Conservation (phyloP, 2,329 filamentous ascomycete genomes). For the Fusarium avenaceum region DNA sequence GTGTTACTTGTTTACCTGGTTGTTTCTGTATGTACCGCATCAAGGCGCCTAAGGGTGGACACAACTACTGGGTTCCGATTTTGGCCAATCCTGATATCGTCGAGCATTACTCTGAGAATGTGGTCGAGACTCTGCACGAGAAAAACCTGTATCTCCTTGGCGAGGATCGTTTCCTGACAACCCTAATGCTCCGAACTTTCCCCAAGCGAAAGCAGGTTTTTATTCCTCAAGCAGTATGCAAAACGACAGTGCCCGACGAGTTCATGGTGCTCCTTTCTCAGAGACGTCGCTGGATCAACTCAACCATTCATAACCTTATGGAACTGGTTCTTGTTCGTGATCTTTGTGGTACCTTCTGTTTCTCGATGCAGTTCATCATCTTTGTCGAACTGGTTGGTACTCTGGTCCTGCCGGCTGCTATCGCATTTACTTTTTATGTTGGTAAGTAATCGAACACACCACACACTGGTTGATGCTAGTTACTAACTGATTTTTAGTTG, state of each 20-base stretch:
- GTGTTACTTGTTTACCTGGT: constrained; percentile 97
- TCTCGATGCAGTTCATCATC: constrained; percentile 99
- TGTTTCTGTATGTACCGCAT: constrained; percentile 99
- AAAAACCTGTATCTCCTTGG: constrained; percentile 94
- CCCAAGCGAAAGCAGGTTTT: constrained; percentile 99
- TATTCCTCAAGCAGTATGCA: constrained; percentile 98
- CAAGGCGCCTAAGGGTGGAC: constrained; percentile 97
- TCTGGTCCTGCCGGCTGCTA: constrained; percentile 93
- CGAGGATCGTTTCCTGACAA: constrained; percentile 95
- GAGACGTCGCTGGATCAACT: constrained; percentile 98
- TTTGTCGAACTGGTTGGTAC: constrained; percentile 96
- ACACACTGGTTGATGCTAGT: background rate
- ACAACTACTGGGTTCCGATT: constrained; percentile 99
- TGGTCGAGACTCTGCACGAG: constrained; percentile 97
- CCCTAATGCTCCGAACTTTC: constrained; percentile 98
- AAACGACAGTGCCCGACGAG: constrained; percentile 93
- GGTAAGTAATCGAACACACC: constrained; percentile 68
- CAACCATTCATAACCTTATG: constrained; percentile 98
- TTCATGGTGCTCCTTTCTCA: constrained; percentile 95
- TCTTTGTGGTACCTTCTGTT: constrained; percentile 98
- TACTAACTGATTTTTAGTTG: constrained; percentile 65
- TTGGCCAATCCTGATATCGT: constrained; percentile 98
- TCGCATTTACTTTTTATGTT: constrained; percentile 96
- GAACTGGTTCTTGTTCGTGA: constrained; percentile 95
- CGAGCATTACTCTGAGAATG: constrained; percentile 99